Evolutionary conservation across 495 filamentous ascomycete species (phyloP).

Genomic region (Trypethelium eluteriae): DNA sequence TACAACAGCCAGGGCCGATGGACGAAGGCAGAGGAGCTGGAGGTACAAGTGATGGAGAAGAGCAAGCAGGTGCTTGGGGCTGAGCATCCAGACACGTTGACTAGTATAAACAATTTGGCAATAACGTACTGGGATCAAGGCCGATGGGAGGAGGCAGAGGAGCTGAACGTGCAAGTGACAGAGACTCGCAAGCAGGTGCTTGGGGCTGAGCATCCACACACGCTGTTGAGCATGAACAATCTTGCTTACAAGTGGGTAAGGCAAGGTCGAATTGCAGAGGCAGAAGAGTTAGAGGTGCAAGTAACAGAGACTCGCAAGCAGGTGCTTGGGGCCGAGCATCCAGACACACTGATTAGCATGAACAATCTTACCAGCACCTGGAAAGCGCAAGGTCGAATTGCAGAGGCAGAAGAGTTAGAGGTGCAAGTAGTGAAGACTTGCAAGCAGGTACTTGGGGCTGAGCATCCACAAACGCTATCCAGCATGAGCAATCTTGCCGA

Average conservation of each 20-base stretch:
- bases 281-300: background rate
- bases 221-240: background rate
- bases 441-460: background rate
- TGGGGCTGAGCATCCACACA: background rate
- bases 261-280: too few species aligned
- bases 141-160: background rate
- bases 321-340: background rate
- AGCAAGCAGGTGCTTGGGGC: background rate
- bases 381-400: conserved; percentile 15
- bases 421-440: background rate
- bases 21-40: background rate
- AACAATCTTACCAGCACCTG: background rate
- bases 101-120: background rate
- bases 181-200: background rate
- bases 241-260: too few species aligned
- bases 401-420: conserved; percentile 15
- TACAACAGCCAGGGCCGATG: background rate
- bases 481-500: conserved; percentile 14
- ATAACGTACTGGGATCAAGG: background rate
- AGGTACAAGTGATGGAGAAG: background rate
- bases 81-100: background rate
- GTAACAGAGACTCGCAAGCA: background rate
- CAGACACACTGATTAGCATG: conserved; percentile 2
- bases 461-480: conserved; percentile 10
- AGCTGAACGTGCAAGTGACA: background rate